Conservation (phyloP, 345 rosid species). For the Geranium rotundifolium region DNA sequence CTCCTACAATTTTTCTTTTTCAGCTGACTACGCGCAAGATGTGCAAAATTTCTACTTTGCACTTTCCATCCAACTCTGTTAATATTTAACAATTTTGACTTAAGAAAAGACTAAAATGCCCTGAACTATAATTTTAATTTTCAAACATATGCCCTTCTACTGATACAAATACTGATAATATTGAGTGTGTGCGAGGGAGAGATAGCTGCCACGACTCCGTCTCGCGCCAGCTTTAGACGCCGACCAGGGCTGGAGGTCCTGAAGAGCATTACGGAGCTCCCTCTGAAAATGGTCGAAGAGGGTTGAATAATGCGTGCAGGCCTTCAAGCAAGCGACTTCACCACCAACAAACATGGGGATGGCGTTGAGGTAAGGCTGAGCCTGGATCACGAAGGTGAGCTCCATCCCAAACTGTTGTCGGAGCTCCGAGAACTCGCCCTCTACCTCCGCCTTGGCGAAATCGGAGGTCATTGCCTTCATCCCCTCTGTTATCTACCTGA, state of each 20-base stretch:
- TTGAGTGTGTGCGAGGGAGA: background rate
- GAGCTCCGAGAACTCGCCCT: constrained; percentile 67
- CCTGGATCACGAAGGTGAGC: constrained; percentile 84
- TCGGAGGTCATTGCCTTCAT: constrained; percentile 80
- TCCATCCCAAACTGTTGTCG: constrained; percentile 72
- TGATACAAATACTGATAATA: too few relatives aligned
- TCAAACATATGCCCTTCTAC: too few relatives aligned
- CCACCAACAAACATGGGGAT: constrained; percentile 77
- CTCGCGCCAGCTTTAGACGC: constrained; percentile 54
- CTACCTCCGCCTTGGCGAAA: constrained; percentile 62
- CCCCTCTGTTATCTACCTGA: constrained; percentile 68
- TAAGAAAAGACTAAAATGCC: too few relatives aligned
- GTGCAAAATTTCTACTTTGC: too few relatives aligned
- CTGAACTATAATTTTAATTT: too few relatives aligned
- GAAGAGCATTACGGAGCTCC: constrained; percentile 74
- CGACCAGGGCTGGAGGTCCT: constrained; percentile 39
- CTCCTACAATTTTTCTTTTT: too few relatives aligned
- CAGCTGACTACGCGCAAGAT: too few relatives aligned
- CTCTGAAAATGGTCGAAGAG: constrained; percentile 91
- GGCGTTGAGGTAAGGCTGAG: constrained; percentile 77
- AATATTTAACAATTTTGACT: too few relatives aligned
- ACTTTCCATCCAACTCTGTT: background rate
- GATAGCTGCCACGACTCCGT: constrained; percentile 81
- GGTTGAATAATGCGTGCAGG: constrained; percentile 80
- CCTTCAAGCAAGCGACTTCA: constrained; percentile 76